phyloP scores from a whole-genome alignment of 768 basidiomycete species.

The Termitomyces sp. region DNA sequence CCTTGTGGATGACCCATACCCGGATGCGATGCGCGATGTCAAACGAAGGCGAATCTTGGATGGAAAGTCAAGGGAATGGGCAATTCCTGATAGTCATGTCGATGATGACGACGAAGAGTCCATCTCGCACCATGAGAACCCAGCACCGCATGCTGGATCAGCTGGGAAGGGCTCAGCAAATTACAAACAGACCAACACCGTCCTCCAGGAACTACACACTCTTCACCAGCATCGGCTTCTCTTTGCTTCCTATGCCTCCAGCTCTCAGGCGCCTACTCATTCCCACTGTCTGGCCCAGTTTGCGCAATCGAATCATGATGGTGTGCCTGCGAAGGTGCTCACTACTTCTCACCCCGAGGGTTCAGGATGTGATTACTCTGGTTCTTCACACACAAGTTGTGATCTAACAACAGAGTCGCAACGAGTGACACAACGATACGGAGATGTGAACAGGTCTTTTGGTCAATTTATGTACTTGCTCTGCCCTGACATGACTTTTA shows the following conservation, averaged over 20 bases:
- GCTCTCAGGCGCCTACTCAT: neutral
- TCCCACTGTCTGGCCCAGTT: neutral
- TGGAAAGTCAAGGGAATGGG: constrained; percentile 46
- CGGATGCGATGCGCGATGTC: constrained; percentile 22
- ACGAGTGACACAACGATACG: constrained; percentile 54
- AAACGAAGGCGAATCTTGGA: constrained; percentile 55
- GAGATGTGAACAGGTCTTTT: constrained; percentile 53
- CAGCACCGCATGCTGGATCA: constrained; percentile 12
- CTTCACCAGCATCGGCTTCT: constrained; percentile 59
- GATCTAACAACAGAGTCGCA: constrained; percentile 23
- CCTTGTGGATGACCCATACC: constrained; percentile 21
- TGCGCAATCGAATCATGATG: neutral
- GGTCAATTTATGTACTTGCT: neutral
- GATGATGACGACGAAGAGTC: constrained; percentile 28
- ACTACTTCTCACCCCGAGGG: constrained; percentile 1
- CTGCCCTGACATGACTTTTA: neutral
- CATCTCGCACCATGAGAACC: constrained; percentile 14
- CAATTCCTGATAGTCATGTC: constrained; percentile 18
- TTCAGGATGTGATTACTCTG: neutral
- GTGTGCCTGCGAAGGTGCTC: neutral
- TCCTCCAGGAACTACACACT: constrained; percentile 67
- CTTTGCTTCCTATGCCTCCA: constrained; percentile 22
- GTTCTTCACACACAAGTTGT: neutral
- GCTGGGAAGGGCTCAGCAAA: constrained; percentile 21
- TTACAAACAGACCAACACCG: constrained; percentile 57